A percentile compares a stretch with the other conserved stretches of the same genome.
Evolutionary conservation across 2,329 filamentous ascomycete genomes (phyloP).

Genomic region (Aspergillus latus): DNA sequence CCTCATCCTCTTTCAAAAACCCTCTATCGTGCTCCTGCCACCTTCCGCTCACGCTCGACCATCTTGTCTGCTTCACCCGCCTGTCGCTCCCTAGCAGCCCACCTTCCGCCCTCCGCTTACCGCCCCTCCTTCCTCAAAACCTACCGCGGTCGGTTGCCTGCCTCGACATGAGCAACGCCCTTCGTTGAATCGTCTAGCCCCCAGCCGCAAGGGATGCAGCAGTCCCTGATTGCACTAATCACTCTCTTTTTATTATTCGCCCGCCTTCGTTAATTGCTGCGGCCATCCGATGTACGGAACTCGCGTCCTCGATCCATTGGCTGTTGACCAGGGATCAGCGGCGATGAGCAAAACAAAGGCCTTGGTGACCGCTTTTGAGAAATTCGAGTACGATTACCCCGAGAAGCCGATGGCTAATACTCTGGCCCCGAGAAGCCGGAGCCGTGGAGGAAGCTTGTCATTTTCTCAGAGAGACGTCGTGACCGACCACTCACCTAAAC

Average conservation of each 20-base stretch:
- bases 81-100: constrained; percentile 15
- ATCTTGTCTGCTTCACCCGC: constrained; percentile 10
- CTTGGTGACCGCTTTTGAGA: constrained; percentile 44
- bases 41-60: constrained; percentile 7
- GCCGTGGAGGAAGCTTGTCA: constrained; percentile 34
- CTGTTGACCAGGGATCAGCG: constrained; percentile 33
- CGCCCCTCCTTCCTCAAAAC: constrained; percentile 9
- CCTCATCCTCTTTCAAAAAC: constrained; percentile 1
- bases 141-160: constrained; percentile 12
- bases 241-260: constrained; percentile 6
- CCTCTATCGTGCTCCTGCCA: constrained; percentile 11
- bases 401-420: constrained; percentile 38
- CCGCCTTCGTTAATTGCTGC: constrained; percentile 12
- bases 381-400: constrained; percentile 28
- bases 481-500: constrained; percentile 25
- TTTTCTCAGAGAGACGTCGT: constrained; percentile 23
- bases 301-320: constrained; percentile 34
- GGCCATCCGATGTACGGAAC: constrained; percentile 36
- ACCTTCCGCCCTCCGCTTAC: constrained; percentile 14
- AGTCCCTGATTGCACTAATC: constrained; percentile 4
- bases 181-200: constrained; percentile 24
- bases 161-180: constrained; percentile 25
- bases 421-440: constrained; percentile 31
- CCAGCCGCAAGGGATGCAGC: constrained; percentile 22
- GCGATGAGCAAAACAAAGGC: constrained; percentile 38